These are phyloP conservation scores for Agaricus blazei DNA, from an alignment of 768 basidiomycete species.

Conservation along the genomic window DNA sequence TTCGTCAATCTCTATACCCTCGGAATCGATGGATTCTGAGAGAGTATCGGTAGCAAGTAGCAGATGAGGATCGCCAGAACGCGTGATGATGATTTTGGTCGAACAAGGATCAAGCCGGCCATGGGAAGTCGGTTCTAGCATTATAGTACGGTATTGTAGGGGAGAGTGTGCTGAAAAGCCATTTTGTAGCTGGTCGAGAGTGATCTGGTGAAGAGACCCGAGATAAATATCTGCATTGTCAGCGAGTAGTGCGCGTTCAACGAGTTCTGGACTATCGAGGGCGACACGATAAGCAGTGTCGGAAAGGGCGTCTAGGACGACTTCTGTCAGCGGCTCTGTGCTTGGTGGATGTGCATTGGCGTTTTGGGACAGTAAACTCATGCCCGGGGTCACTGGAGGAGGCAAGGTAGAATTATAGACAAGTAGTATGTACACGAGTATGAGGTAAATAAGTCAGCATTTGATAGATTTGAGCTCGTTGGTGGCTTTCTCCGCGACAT, in stretches of 20 bases:
- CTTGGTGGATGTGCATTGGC: neutral
- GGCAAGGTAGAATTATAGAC: neutral
- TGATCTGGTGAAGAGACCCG: neutral
- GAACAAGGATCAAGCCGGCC: slow-evolving; percentile 44
- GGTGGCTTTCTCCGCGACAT: slow-evolving; percentile 4
- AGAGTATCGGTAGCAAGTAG: slow-evolving; percentile 10
- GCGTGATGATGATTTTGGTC: slow-evolving; percentile 52
- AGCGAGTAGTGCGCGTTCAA: slow-evolving; percentile 53
- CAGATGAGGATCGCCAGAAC: slow-evolving; percentile 18
- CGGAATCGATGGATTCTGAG: slow-evolving; percentile 22
- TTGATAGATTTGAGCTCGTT: slow-evolving; percentile 4
- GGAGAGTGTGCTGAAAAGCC: slow-evolving; percentile 9
- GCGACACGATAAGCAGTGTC: slow-evolving; percentile 42
- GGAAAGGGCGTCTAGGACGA: slow-evolving; percentile 49
- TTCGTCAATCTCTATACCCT: slow-evolving; percentile 66
- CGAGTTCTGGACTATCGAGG: slow-evolving; percentile 21
- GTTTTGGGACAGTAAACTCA: slow-evolving; percentile 1
- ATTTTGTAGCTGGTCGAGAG: slow-evolving; percentile 15
- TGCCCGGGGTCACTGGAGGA: neutral
- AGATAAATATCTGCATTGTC: slow-evolving; percentile 22
- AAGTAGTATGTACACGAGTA: neutral
- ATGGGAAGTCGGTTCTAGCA: slow-evolving; percentile 71
- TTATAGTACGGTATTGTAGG: slow-evolving; percentile 42
- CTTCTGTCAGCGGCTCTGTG: slow-evolving; percentile 32
- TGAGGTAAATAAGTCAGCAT: neutral